These are phyloP conservation scores for Phylloboletellus chloephorus DNA, from an alignment of 1,284 basidiomycete genomes.

Conservation along the genomic window DNA sequence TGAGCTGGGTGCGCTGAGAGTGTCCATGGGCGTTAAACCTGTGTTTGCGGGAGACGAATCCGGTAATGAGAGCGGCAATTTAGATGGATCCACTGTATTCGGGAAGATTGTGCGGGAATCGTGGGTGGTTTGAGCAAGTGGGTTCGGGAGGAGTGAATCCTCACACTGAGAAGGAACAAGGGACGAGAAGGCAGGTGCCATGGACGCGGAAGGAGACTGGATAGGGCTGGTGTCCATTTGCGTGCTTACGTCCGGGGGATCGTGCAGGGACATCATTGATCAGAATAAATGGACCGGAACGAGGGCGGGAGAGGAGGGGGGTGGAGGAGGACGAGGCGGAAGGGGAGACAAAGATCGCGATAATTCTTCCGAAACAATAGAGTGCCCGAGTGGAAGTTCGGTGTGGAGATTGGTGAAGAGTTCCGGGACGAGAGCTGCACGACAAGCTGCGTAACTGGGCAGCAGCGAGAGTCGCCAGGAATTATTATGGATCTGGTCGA, in stretches of 20 bases:
- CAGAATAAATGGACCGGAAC: conserved; percentile 5
- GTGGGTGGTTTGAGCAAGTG: conserved; percentile 25
- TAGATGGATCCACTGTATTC: conserved; percentile 36
- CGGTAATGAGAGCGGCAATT: conserved; percentile 39
- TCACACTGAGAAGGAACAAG: conserved; percentile 29
- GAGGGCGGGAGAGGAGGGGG: background rate
- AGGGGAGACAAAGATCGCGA: conserved; percentile 7
- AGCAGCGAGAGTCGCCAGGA: too few relatives aligned
- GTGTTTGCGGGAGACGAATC: conserved; percentile 29
- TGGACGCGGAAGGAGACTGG: conserved; percentile 9
- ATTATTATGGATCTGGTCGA: too few relatives aligned
- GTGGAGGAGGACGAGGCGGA: background rate
- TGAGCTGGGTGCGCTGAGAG: conserved; percentile 26
- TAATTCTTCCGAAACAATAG: conserved; percentile 8
- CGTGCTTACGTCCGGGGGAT: conserved; percentile 14
- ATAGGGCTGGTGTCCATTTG: conserved; percentile 18
- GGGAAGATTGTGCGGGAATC: conserved; percentile 36
- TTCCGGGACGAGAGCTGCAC: too few relatives aligned
- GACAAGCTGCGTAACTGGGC: too few relatives aligned
- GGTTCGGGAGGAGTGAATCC: conserved; percentile 20
- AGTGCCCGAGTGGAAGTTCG: conserved; percentile 6
- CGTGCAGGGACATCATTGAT: conserved; percentile 19
- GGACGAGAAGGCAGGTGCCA: conserved; percentile 8
- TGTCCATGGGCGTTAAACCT: conserved; percentile 40
- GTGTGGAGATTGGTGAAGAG: background rate